These are phyloP conservation scores for Whalleya microplaca DNA, from an alignment of 2,329 filamentous ascomycete species.

Conservation along the genomic window DNA sequence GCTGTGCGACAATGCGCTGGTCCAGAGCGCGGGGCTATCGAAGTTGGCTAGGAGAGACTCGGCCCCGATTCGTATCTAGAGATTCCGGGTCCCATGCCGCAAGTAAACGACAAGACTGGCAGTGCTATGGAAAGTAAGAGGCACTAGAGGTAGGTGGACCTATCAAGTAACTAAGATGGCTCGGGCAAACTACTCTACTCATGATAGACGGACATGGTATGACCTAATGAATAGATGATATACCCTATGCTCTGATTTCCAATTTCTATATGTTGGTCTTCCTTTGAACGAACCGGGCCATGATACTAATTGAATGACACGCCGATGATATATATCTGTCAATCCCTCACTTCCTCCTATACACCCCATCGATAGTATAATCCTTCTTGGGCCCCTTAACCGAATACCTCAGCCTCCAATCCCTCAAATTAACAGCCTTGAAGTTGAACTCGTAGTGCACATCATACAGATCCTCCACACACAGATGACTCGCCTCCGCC, in stretches of 20 bases:
- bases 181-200: background rate
- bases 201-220: background rate
- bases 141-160: background rate
- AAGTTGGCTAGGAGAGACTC: constrained; percentile 32
- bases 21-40: constrained; percentile 14
- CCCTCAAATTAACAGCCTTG: constrained; percentile 56
- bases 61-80: constrained; percentile 42
- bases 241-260: background rate
- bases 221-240: background rate
- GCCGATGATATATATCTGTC: too few relatives aligned
- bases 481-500: constrained; percentile 71
- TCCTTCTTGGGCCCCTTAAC: constrained; percentile 77
- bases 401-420: constrained; percentile 65
- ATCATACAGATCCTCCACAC: constrained; percentile 72
- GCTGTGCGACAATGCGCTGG: constrained; percentile 30
- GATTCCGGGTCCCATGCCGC: background rate
- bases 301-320: too few relatives aligned
- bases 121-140: background rate
- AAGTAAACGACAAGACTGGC: background rate
- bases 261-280: background rate
- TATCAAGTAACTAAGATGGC: background rate
- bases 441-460: constrained; percentile 71
- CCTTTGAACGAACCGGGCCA: too few relatives aligned
- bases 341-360: constrained; percentile 44
- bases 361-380: constrained; percentile 63